Conservation (phyloP, 78 protist species). For the Trichosphaerium sp. region DNA sequence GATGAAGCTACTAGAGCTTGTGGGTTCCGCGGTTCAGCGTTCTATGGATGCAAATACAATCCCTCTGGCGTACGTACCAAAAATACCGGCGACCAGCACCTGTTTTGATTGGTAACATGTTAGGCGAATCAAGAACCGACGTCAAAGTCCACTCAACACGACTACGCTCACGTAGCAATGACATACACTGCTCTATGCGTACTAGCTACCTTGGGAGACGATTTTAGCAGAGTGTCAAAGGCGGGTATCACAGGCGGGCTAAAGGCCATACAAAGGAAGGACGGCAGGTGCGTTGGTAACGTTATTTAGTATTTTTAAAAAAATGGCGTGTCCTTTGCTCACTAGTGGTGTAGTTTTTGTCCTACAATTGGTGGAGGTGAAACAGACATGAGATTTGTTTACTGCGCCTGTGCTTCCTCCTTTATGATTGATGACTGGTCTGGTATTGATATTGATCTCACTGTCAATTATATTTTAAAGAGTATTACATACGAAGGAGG, state of each 20-base stretch:
- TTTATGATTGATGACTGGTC: conserved; percentile 48
- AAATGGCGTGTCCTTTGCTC: not conserved
- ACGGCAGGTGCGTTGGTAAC: conserved; percentile 24
- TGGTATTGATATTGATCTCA: conserved; percentile 24
- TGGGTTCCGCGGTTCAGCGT: too few species aligned
- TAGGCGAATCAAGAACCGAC: too few species aligned
- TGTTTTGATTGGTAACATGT: too few species aligned
- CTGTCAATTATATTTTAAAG: conserved; percentile 10
- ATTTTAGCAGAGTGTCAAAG: conserved; percentile 31
- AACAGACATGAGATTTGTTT: conserved; percentile 54
- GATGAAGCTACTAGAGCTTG: too few species aligned
- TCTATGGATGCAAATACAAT: too few species aligned
- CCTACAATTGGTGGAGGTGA: conserved; percentile 40
- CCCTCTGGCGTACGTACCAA: too few species aligned
- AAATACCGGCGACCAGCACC: too few species aligned
- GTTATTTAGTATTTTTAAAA: not conserved
- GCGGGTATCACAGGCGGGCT: conserved; percentile 22
- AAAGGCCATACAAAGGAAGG: conserved; percentile 1
- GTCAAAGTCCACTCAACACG: too few species aligned
- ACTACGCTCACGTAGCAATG: conserved; percentile 55
- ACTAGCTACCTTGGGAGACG: conserved; percentile 56
- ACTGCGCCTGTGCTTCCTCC: conserved; percentile 50
- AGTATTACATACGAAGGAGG: conserved; percentile 35
- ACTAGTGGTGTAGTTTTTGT: conserved; percentile 1
- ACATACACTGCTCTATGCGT: conserved; percentile 53